phyloP scores from a whole-genome alignment of 257 asterid species.

The Haberlea rhodopensis region DNA sequence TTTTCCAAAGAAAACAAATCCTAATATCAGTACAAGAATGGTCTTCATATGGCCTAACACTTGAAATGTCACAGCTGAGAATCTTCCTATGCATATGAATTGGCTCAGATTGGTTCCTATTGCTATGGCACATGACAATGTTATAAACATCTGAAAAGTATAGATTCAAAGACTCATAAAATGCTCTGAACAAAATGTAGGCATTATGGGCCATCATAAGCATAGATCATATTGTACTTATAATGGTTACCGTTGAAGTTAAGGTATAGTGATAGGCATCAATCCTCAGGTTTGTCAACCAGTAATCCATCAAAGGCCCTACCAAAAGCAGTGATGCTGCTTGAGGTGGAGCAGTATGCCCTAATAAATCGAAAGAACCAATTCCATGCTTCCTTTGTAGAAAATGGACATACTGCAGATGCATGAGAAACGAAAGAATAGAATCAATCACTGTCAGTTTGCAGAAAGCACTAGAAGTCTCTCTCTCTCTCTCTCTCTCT shows the following conservation, averaged over 20 bases:
- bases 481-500: too few species aligned
- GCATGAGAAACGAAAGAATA: conserved; percentile 20
- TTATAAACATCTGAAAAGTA: conserved; percentile 45
- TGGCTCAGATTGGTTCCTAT: conserved; percentile 80
- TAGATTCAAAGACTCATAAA: neutral
- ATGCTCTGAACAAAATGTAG: neutral
- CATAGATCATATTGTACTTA: neutral
- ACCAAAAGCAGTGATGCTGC: conserved; percentile 62
- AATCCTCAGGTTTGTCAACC: conserved; percentile 64
- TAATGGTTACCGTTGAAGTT: conserved; percentile 46
- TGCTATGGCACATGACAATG: conserved; percentile 63
- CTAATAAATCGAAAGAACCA: conserved; percentile 76
- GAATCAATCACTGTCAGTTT: conserved; percentile 17
- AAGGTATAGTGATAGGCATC: conserved; percentile 51
- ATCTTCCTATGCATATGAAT: conserved; percentile 86
- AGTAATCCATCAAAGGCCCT: conserved; percentile 69
- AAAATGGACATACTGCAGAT: conserved; percentile 68
- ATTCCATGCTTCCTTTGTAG: conserved; percentile 74
- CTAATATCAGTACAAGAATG: conserved; percentile 61
- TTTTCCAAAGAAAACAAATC: conserved; percentile 71
- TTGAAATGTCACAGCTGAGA: conserved; percentile 83
- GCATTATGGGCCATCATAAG: neutral
- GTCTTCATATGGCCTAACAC: conserved; percentile 89
- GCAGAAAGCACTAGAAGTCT: neutral
- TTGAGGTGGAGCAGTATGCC: conserved; percentile 87